Percentiles rank a stretch among this genome's conserved stretches.
Conservation (phyloP, 148 eudicot species). For the Rhododendron kiyosumense region DNA sequence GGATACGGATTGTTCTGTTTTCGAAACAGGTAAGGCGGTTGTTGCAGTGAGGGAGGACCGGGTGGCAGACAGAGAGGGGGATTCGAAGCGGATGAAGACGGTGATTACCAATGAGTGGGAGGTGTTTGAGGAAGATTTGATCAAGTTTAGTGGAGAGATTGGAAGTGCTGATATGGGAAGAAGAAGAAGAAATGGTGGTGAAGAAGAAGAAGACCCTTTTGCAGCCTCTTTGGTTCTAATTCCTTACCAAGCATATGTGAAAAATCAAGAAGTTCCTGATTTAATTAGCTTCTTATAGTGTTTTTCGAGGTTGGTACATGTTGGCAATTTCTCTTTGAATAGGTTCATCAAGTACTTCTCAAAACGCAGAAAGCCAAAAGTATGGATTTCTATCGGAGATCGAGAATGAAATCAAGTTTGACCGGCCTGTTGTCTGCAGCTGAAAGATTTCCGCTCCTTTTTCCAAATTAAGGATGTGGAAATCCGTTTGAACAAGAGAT, state of each 20-base stretch:
- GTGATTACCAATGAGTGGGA: neutral
- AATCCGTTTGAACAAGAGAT: neutral
- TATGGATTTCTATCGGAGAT: neutral
- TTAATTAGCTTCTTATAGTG: slow-evolving; percentile 27
- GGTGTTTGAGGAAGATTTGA: slow-evolving; percentile 9
- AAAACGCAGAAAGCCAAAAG: neutral
- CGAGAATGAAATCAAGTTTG: neutral
- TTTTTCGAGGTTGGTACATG: neutral
- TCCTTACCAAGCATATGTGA: neutral
- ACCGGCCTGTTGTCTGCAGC: too few relatives aligned
- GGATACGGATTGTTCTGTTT: neutral
- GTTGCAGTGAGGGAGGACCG: neutral
- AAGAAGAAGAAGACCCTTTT: slow-evolving; percentile 25
- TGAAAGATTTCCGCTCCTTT: too few relatives aligned
- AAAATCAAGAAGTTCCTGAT: slow-evolving; percentile 22
- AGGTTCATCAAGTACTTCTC: neutral
- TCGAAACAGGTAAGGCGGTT: neutral
- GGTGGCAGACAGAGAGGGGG: neutral
- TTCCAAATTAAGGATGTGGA: too few relatives aligned
- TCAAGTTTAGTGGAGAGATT: neutral
- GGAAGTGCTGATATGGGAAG: neutral
- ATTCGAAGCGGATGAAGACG: slow-evolving; percentile 6
- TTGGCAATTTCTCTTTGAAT: neutral
- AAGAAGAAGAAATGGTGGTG: neutral
- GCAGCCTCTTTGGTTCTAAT: slow-evolving; percentile 10